Base-by-base conservation (phyloP, 805 yeast species). In the Metahyphopichia silvanorum region DNA sequence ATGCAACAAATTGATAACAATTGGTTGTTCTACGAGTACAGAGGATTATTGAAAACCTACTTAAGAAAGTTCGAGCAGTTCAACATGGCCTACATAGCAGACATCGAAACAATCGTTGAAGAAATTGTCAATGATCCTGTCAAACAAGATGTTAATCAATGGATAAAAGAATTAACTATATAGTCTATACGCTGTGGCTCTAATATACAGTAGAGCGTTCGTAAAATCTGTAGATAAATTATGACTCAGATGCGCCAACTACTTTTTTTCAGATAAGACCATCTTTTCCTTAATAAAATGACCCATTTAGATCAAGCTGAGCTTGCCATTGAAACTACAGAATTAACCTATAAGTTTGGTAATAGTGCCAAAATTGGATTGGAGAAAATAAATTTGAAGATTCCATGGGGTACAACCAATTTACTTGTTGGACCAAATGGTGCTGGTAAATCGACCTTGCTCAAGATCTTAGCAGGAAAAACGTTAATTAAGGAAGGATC, bases 361-460 rank as follows among this genome's bases (percentile, higher is more conserved):
- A 57, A 63, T 5, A 64, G 71, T 33, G 65, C 72, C 3, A 70
- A 72, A 31, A 74, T 85, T 3, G 95, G 96, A 0, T 65, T 93
- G 11, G 71, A 73, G 19, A 69, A 85, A 29, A 72, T 91, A 40
- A 66, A 69, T 22, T 49, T 93, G 25, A 44, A 63, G 9, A 69
- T 93, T 14, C 78, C 81, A 1, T 76, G 83, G 71, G 79, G 83
- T 5, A 75, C 91, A 1, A 72, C 96, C 38, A 77, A 89, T 8
- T 64, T 93, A 21, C 57, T 93, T 6, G 71, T 93, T 16, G 98
- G 98, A 0, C 95, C 98, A 9, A 89, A 89, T 48, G 98, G 98
- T 13, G 98, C 98, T 1, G 98, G 98, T 4, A 93, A 93, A 56
- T 86, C 96, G 1, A 93, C 98, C 0, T 56, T 93, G 26, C 67